A percentile compares a stretch with the other conserved stretches of the same genome.
Evolutionary conservation across 1,284 basidiomycete genomes (phyloP).

Genomic region (Ustilago vetiveriae): DNA sequence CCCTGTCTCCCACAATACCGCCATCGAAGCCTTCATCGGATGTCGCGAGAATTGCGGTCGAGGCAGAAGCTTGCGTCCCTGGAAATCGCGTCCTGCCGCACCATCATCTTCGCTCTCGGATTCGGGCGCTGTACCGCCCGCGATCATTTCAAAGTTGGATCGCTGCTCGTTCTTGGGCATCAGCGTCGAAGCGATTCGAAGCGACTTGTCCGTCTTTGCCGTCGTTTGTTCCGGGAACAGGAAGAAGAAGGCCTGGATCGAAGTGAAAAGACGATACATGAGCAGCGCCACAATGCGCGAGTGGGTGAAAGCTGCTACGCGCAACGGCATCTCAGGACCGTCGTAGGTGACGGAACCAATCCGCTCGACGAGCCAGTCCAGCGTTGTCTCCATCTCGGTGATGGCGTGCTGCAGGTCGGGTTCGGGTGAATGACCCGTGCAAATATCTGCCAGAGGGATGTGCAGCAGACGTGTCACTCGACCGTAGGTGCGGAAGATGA

Average conservation of each 20-base stretch:
- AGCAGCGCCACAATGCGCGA: conserved; percentile 41
- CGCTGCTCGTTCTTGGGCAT: conserved; percentile 40
- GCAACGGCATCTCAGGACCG: conserved; percentile 48
- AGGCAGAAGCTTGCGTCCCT: conserved; percentile 33
- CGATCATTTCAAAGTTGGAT: conserved; percentile 50
- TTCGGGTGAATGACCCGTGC: conserved; percentile 47
- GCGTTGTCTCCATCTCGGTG: conserved; percentile 49
- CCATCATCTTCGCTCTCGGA: conserved; percentile 45
- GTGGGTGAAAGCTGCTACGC: conserved; percentile 47
- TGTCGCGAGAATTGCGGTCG: conserved; percentile 45
- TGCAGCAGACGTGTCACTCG: conserved; percentile 52
- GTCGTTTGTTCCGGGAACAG: conserved; percentile 40
- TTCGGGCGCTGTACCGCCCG: conserved; percentile 29
- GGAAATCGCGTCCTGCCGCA: conserved; percentile 33
- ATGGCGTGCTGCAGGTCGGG: conserved; percentile 55
- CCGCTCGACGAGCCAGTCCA: conserved; percentile 42
- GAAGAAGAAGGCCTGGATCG: conserved; percentile 47
- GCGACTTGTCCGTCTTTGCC: conserved; percentile 41
- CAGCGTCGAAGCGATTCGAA: conserved; percentile 46
- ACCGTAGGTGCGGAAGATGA: conserved; percentile 46
- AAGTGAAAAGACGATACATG: conserved; percentile 46
- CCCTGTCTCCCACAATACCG: conserved; percentile 44
- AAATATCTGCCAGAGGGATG: conserved; percentile 50
- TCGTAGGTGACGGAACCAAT: conserved; percentile 41
- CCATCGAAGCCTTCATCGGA: conserved; percentile 50